Percentiles rank a stretch among this genome's conserved stretches.
phyloP scores from a whole-genome alignment of 2,329 filamentous ascomycete species.

The Epichloe coenophiala region DNA sequence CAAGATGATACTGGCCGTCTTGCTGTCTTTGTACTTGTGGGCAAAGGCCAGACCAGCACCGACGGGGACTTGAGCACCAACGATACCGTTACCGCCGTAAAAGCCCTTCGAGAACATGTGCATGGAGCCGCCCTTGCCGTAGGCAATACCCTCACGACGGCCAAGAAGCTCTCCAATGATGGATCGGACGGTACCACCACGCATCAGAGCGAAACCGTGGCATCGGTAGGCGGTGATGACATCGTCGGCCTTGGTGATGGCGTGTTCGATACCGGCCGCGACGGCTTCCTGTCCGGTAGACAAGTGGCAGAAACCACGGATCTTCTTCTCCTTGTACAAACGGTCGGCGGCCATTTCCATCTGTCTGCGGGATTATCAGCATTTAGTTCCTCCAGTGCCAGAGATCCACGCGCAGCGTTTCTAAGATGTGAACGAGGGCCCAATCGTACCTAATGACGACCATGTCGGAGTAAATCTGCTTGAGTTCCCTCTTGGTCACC shows the following conservation, averaged over 20 bases:
- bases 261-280: constrained; percentile 91
- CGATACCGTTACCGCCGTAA: constrained; percentile 98
- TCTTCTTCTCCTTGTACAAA: constrained; percentile 99
- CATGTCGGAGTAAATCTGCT: constrained; percentile 99
- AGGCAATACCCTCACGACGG: constrained; percentile 89
- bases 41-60: constrained; percentile 94
- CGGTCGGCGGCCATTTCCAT: constrained; percentile 99
- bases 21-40: constrained; percentile 81
- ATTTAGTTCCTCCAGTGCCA: neutral
- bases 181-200: constrained; percentile 75
- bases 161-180: constrained; percentile 95
- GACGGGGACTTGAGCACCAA: constrained; percentile 95
- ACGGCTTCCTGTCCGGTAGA: constrained; percentile 97
- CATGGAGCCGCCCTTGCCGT: constrained; percentile 99
- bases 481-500: constrained; percentile 94
- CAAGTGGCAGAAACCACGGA: constrained; percentile 98
- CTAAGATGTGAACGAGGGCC: neutral
- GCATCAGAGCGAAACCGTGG: constrained; percentile 97
- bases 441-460: constrained; percentile 68
- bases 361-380: constrained; percentile 48
- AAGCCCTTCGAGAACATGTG: constrained; percentile 99
- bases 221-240: constrained; percentile 97
- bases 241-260: constrained; percentile 81
- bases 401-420: neutral
- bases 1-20: constrained; percentile 75